Conservation (phyloP, 1,284 basidiomycete genomes). For the Neonothopanus nambi region DNA sequence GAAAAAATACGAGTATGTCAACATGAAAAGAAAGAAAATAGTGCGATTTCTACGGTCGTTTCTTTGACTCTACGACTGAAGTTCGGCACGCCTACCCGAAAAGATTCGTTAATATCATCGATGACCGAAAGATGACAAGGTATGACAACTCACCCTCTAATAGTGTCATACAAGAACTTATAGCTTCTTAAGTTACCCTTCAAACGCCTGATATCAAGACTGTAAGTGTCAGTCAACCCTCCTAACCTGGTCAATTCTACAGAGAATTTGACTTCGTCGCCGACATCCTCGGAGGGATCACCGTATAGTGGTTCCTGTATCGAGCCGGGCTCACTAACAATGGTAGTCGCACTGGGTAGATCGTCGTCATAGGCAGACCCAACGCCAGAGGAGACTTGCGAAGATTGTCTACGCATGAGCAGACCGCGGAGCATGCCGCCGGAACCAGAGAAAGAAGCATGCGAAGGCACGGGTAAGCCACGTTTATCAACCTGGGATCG, state of each 20-base stretch:
- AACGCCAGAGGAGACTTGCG: conserved; percentile 61
- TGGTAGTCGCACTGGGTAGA: conserved; percentile 19
- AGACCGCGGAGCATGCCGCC: conserved; percentile 83
- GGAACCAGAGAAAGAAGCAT: conserved; percentile 59
- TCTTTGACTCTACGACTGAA: no score
- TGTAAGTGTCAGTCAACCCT: conserved; percentile 84
- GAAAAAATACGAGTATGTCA: no score
- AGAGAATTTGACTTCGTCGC: conserved; percentile 92
- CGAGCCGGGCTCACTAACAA: conserved; percentile 18
- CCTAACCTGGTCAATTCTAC: conserved; percentile 89
- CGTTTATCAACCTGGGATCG: conserved; percentile 56
- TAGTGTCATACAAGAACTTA: conserved; percentile 90
- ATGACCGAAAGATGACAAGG: neutral
- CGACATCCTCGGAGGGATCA: conserved; percentile 72
- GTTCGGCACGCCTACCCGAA: neutral
- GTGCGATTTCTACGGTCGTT: no score
- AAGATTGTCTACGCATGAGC: conserved; percentile 85
- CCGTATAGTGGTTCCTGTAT: conserved; percentile 71
- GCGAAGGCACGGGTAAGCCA: conserved; percentile 77
- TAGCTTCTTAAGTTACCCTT: conserved; percentile 94
- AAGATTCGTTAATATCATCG: neutral
- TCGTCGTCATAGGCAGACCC: conserved; percentile 49
- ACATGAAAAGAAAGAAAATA: no score
- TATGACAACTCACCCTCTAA: conserved; percentile 80
- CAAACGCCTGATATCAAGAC: conserved; percentile 86